These are phyloP conservation scores for Penicillium corylophilum DNA, from an alignment of 2,329 filamentous ascomycete species.

Conservation along the genomic window DNA sequence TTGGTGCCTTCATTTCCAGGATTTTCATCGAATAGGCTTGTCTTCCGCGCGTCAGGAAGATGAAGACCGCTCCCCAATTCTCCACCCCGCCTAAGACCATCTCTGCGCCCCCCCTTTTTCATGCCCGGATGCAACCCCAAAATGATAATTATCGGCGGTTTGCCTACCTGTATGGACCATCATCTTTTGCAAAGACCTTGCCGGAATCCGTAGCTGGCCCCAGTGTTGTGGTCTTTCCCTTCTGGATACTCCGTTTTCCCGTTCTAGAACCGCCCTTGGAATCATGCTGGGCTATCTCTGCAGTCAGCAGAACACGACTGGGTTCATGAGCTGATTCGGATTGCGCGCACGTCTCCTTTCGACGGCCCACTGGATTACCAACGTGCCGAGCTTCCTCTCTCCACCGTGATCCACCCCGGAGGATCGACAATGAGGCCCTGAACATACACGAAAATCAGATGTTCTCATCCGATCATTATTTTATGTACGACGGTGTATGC, in stretches of 20 bases:
- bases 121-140: neutral
- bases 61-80: constrained; percentile 5
- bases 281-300: neutral
- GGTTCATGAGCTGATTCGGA: neutral
- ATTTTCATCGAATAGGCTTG: constrained; percentile 8
- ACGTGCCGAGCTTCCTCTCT: neutral
- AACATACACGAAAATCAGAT: neutral
- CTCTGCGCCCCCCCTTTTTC: neutral
- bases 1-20: constrained; percentile 9
- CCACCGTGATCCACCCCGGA: neutral
- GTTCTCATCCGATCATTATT: neutral
- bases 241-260: neutral
- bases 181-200: constrained; percentile 8
- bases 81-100: constrained; percentile 8
- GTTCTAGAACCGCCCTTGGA: neutral
- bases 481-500: neutral
- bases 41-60: constrained; percentile 14
- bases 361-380: neutral
- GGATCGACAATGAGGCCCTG: neutral
- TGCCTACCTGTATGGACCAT: constrained; percentile 10
- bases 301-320: neutral
- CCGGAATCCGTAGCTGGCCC: neutral
- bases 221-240: neutral
- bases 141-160: neutral
- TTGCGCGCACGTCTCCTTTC: neutral